Base-by-base conservation (phyloP, 257 asterid genomes). In the Solanum lignicaule region DNA sequence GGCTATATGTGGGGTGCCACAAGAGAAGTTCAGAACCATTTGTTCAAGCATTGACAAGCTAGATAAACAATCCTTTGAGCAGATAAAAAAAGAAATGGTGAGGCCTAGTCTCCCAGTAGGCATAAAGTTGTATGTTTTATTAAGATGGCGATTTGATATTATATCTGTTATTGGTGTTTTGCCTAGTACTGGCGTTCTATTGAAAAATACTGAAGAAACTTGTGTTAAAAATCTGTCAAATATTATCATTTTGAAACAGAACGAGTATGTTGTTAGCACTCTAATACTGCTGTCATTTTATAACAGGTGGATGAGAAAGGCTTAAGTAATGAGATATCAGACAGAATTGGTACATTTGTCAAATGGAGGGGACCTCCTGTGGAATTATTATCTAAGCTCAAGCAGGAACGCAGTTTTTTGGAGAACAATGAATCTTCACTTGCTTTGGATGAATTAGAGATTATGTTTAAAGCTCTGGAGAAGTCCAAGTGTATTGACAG, bases 41-140 rank as follows among this genome's bases (percentile, higher is more conserved):
- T 97, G 99, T 90, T 97, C 99, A 5, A 97, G 98, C 91, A 97
- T 97, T 88, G 99, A 97, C 92, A 97, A 97, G 92, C 88, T 96
- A 87, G 99, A 97, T 93, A 97, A 97, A 90, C 99, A 92, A 91
- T 84, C 98, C 4, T 97, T 97, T 90, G 98, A 93, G 92, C 98
- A 93, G 92, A 91, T 97, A 87, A 96, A 94, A 89, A 95, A 88
- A 90, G 99, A 97, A 95, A 94, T 97, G 99, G 99, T 97, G 89
- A 89, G 93, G 89, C 39, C 58, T 39, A 38, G 23, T 74, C 90
- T 89, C 18, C 18, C 39, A 55, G 27, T 83, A 29, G 58, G 66
- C 52, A 75, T 60, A 21, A 27, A 60, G 58, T 48, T 48, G 52
- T 86, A 46, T 7, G 36, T 48, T 48, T 10, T 82, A 3, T 82